Evolutionary conservation across 805 yeast genomes (phyloP).

Genomic region (Cyberlindnera mrakii): DNA sequence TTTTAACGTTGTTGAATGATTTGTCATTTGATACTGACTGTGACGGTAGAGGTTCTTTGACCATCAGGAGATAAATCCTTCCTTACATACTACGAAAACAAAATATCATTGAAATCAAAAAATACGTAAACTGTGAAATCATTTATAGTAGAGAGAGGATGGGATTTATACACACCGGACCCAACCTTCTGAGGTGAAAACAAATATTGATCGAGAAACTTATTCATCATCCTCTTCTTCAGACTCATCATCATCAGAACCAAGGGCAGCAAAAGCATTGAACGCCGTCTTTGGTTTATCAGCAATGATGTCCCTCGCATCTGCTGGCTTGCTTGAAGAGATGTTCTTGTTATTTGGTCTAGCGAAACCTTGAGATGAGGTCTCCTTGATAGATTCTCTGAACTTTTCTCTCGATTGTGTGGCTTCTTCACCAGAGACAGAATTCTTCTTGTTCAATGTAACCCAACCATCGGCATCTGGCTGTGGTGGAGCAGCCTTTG

Average conservation of each 20-base stretch:
- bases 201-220: not conserved
- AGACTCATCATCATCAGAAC: slow-evolving; percentile 22
- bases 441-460: slow-evolving; percentile 38
- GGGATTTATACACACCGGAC: too few species aligned
- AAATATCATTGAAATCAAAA: not conserved
- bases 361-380: slow-evolving; percentile 34
- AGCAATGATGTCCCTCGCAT: slow-evolving; percentile 63
- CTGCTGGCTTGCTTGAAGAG: slow-evolving; percentile 68
- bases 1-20: slow-evolving; percentile 18
- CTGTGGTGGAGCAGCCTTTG: slow-evolving; percentile 29
- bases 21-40: slow-evolving; percentile 15
- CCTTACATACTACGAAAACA: not conserved
- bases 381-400: slow-evolving; percentile 34
- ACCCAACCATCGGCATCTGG: slow-evolving; percentile 85
- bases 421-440: slow-evolving; percentile 44
- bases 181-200: too few species aligned
- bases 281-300: slow-evolving; percentile 61
- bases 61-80: slow-evolving; percentile 1
- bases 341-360: slow-evolving; percentile 72
- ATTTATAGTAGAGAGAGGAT: too few species aligned
- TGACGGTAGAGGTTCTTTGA: slow-evolving; percentile 16
- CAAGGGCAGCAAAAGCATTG: slow-evolving; percentile 77
- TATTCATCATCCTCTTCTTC: slow-evolving; percentile 17
- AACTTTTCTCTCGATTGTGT: slow-evolving; percentile 41
- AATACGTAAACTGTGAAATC: not conserved